Evolutionary conservation across 2,329 filamentous ascomycete species (phyloP), one percentile per base, ranked within the genome.

Genomic region (Anthostomella pinea): DNA sequence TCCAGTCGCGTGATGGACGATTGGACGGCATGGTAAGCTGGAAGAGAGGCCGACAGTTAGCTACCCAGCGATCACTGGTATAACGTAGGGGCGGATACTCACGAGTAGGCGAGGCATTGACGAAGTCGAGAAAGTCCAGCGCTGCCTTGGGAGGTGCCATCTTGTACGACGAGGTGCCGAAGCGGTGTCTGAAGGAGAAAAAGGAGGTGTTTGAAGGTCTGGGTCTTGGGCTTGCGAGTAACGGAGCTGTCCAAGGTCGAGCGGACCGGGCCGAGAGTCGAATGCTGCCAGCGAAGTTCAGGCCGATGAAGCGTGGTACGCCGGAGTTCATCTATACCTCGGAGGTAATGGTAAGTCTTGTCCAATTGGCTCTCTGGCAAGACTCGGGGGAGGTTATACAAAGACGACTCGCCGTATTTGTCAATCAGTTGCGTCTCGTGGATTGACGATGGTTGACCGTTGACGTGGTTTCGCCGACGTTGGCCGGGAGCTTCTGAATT

Each of bases 21-120:
- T 38, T 82, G 81, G 40, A 96, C 90, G 43, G 90, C 91, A 71
- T 98, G 93, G 68, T 95, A 98, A 39, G 93, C 90, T 96, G 59
- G 9, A 39, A 34, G 4, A n/a, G 16, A 5, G 15, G 21, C 8
- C 8, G 8, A 19, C 2, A 22, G 46, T 57, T 48, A 52, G 52
- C 36, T 16, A 8, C 21, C 23, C 17, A 31, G 9, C 19, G 18
- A 39, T 25, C 31, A 33, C 17, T 19, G 26, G 31, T 34, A 27
- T 43, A 42, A 19, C 26, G 24, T 29, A 39, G 31, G 18, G 33
- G 15, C 22, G 24, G 34, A 43, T 24, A 41, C 20, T 24, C 75
- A 95, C 90, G 91, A 35, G 90, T 95, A 9, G 93, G 93, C 40
- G 90, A 96, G 46, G 83, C 86, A 66, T 96, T 95, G 62, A 96